Evolutionary conservation across 257 asterid genomes (phyloP), one percentile per base, ranked within the genome.

Genomic region (Osmanthus fragrans): DNA sequence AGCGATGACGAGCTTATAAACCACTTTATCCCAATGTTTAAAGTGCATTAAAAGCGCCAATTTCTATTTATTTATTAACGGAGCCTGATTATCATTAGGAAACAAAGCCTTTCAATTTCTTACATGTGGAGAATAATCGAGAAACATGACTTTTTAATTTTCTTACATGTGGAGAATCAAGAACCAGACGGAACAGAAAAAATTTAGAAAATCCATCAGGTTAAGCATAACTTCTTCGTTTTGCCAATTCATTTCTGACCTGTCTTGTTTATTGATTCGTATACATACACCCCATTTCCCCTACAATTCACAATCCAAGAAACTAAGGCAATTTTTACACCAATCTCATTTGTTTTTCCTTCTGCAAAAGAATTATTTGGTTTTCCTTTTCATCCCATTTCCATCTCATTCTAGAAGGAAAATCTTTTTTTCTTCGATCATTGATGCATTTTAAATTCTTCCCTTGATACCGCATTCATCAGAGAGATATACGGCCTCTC

Each of bases 351-450:
- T 25, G 23, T 60, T 60, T 60, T 60, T 23, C 67, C 67, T 4
- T 58, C 67, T 60, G 67, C 67, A 60, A 76, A 34, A 37, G 11
- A 29, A 71, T 47, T 23, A 36, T 29, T 64, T 49, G 23, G 37
- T 60, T 77, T 68, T 56, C 69, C 63, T 19, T 40, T 70, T 73
- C 76, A 58, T 32, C 0, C 19, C 21, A 51, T 39, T 39, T 39
- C 13, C 45, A 39, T 39, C 45, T 8, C 13, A 39, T 42, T 42
- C 51, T 42, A 12, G 51, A 42, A 42, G 51, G 18, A 12, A 42
- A 42, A 42, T 64, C 16, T 4, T 45, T 65, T 34, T 71, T 67
- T 32, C 72, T 64, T 36, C 72, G 39, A 51, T 54, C 75, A 70
- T n/a, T 65, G 15, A 49, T 25, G 7, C 67, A 2, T 51, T 51